These are phyloP conservation scores for Lactarius indigo DNA, from an alignment of 768 basidiomycete genomes.

Conservation along the genomic window DNA sequence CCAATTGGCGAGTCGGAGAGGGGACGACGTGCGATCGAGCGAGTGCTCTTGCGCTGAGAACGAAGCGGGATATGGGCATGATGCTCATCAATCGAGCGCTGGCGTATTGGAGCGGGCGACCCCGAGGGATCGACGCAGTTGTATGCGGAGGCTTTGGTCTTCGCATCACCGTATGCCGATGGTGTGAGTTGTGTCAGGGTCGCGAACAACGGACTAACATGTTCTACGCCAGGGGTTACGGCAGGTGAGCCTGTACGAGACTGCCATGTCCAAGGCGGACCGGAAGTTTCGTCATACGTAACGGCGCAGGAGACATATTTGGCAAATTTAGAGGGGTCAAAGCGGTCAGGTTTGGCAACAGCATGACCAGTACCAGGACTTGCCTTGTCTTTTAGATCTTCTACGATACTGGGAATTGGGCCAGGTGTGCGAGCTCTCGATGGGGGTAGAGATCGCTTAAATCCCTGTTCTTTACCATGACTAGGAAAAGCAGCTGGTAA, in stretches of 20 bases:
- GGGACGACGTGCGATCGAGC: slow-evolving; percentile 51
- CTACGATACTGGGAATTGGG: slow-evolving; percentile 69
- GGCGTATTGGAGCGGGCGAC: slow-evolving; percentile 25
- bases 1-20: slow-evolving; percentile 33
- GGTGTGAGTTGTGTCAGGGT: slow-evolving; percentile 27
- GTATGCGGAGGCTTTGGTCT: slow-evolving; percentile 16
- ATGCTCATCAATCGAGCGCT: slow-evolving; percentile 30
- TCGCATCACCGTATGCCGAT: slow-evolving; percentile 20
- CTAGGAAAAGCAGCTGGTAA: slow-evolving; percentile 23
- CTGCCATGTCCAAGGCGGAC: slow-evolving; percentile 22
- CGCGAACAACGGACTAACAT: slow-evolving; percentile 55
- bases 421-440: slow-evolving; percentile 30
- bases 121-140: slow-evolving; percentile 26
- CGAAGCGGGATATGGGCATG: slow-evolving; percentile 34
- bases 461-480: slow-evolving; percentile 17
- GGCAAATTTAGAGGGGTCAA: background rate
- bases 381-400: slow-evolving; percentile 71
- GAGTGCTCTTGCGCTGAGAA: slow-evolving; percentile 48
- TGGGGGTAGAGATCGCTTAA: slow-evolving; percentile 22
- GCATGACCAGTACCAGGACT: slow-evolving; percentile 8
- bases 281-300: slow-evolving; percentile 1
- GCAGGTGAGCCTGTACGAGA: slow-evolving; percentile 43
- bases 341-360: background rate
- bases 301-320: background rate
- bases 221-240: slow-evolving; percentile 42